Conservation (phyloP, 805 yeast genomes). For the Pichia pseudocactophila region DNA sequence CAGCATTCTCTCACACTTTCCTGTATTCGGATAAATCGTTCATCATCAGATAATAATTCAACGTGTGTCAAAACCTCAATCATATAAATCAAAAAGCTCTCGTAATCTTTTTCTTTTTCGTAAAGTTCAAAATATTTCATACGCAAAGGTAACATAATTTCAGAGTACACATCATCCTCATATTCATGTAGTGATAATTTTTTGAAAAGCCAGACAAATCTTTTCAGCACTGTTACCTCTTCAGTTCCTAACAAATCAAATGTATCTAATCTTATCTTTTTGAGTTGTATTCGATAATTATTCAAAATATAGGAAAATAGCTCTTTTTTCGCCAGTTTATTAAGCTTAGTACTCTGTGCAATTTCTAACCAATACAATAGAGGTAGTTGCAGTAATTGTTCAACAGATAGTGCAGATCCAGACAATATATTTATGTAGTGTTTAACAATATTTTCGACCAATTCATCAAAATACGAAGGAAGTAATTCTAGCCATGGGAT, state of each 20-base stretch:
- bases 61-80: neutral
- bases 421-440: neutral
- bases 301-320: neutral
- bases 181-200: neutral
- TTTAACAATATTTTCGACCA: slow-evolving; percentile 1
- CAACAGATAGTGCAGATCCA: neutral
- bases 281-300: neutral
- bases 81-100: neutral
- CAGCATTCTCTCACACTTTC: neutral
- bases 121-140: neutral
- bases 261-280: neutral
- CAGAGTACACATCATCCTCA: neutral
- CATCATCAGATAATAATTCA: neutral
- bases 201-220: neutral
- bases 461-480: neutral
- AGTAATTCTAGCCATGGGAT: neutral
- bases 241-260: neutral
- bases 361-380: neutral
- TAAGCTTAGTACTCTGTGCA: neutral
- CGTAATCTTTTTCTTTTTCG: neutral
- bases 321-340: neutral
- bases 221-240: neutral
- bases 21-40: neutral
- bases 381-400: neutral
- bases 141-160: neutral